These are phyloP conservation scores for Wallacemonas sp. DNA, from an alignment of 208 protist species.

Conservation along the genomic window DNA sequence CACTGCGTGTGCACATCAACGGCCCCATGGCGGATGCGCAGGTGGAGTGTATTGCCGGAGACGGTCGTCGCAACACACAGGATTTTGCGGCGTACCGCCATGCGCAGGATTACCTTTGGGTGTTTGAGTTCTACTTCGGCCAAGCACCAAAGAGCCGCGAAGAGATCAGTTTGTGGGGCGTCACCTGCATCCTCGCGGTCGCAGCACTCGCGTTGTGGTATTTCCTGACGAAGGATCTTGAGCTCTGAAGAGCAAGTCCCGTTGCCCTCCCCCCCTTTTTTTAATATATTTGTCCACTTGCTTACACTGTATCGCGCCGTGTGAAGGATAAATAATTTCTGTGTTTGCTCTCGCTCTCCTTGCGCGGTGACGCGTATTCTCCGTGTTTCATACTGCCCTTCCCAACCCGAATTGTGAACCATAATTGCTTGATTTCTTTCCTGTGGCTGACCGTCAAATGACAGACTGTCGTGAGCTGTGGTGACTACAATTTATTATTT, in stretches of 20 bases:
- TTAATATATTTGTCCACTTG: not conserved
- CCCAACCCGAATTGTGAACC: too few relatives aligned
- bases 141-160: conserved; percentile 20
- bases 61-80: not conserved
- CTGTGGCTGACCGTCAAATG: too few relatives aligned
- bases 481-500: too few relatives aligned
- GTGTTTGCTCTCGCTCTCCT: too few relatives aligned
- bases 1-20: conserved; percentile 26
- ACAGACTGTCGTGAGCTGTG: too few relatives aligned
- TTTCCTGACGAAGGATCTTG: conserved; percentile 68
- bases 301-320: too few relatives aligned
- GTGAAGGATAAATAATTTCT: too few relatives aligned
- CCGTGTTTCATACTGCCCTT: too few relatives aligned
- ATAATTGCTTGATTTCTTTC: too few relatives aligned
- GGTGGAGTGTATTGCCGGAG: conserved; percentile 23
- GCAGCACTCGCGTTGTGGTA: conserved; percentile 52
- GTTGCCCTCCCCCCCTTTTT: not conserved
- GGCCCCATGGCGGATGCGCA: conserved; percentile 23
- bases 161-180: conserved; percentile 27
- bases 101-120: conserved; percentile 40
- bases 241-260: conserved; percentile 26
- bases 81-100: conserved; percentile 17
- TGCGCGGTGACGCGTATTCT: too few relatives aligned
- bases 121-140: conserved; percentile 51
- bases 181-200: conserved; percentile 30